These are phyloP conservation scores for Agaricus blazei DNA, from an alignment of 768 basidiomycete species.

Conservation along the genomic window DNA sequence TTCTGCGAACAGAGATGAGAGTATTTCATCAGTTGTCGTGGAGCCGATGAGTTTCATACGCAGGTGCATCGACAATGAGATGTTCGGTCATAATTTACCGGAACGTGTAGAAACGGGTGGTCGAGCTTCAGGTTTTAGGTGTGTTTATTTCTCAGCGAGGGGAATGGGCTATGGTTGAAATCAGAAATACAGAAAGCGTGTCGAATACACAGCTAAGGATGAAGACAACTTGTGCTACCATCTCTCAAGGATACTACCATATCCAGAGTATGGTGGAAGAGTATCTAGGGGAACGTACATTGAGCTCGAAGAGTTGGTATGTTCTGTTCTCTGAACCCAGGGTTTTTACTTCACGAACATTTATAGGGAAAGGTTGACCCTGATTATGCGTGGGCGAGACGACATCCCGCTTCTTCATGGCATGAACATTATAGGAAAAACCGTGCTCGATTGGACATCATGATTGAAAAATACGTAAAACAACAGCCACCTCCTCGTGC, in stretches of 20 bases:
- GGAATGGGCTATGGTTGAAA: background rate
- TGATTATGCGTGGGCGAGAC: slow-evolving; percentile 30
- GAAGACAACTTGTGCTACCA: slow-evolving; percentile 31
- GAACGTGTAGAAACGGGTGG: slow-evolving; percentile 27
- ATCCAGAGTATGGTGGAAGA: slow-evolving; percentile 34
- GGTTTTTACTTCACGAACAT: background rate
- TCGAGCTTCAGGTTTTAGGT: background rate
- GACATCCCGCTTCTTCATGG: slow-evolving; percentile 45
- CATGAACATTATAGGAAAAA: slow-evolving; percentile 42
- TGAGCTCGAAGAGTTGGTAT: slow-evolving; percentile 24
- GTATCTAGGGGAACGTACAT: slow-evolving; percentile 29
- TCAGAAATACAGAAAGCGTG: slow-evolving; percentile 15
- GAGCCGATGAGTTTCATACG: slow-evolving; percentile 23
- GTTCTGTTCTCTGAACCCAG: slow-evolving; percentile 9
- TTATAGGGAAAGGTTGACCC: slow-evolving; percentile 15
- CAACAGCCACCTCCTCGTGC: slow-evolving; percentile 21
- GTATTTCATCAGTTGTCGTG: slow-evolving; percentile 16
- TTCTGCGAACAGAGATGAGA: slow-evolving; percentile 11
- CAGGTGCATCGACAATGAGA: slow-evolving; percentile 16
- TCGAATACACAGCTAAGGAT: slow-evolving; percentile 31
- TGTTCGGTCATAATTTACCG: slow-evolving; percentile 15
- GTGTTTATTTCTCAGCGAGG: background rate
- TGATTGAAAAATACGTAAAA: slow-evolving; percentile 23
- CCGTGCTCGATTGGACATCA: slow-evolving; percentile 22
- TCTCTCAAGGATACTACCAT: slow-evolving; percentile 30